Evolutionary conservation across 2,329 filamentous ascomycete genomes (phyloP), one percentile per base, ranked within the genome.

Genomic region (Gremmenia infestans): DNA sequence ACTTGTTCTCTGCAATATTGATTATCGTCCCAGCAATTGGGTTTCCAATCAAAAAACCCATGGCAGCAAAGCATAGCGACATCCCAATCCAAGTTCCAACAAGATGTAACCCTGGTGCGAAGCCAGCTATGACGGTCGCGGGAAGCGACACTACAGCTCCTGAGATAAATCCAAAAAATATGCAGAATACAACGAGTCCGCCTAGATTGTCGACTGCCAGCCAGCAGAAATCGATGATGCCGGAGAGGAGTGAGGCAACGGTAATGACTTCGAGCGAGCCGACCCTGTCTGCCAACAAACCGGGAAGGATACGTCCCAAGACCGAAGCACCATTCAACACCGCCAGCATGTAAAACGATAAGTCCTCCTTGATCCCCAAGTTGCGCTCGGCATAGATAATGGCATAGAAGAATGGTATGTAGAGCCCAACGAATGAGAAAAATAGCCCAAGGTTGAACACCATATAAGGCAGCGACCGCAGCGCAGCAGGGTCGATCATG

Each of bases 21-120:
- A 85, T 73, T 17, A 86, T 74, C 11, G 80, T 81, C 11, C 85
- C 85, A 1, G 77, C 84, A 62, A 89, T 85, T 0, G 86, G 86
- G 43, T 77, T 81, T 1, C 85, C 83, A 0, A 82, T 82, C 23
- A 90, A 72, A 22, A 81, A 76, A 0, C 79, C 77, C 50, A 50
- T 1, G 87, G 87, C 2, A 1, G 48, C 47, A 59, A 17, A 65
- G 68, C 7, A 69, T 65, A 50, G 70, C 67, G 15, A 63, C 62
- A 54, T 67, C 58, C 2, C 68, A 68, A 14, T 69, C 49, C 1
- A 68, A 68, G 19, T 69, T 63, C 12, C 70, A 48, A 37, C 37
- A 62, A 1, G 67, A 64, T 2, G 59, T 49, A 65, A 89, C 83
- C 1, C 51, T 2, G 37, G 58, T 17, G 84, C 85, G 22, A 43